phyloP scores from a whole-genome alignment of 1,139 yeast species.

The Hyphopichia wangnamkhiaoensis region DNA sequence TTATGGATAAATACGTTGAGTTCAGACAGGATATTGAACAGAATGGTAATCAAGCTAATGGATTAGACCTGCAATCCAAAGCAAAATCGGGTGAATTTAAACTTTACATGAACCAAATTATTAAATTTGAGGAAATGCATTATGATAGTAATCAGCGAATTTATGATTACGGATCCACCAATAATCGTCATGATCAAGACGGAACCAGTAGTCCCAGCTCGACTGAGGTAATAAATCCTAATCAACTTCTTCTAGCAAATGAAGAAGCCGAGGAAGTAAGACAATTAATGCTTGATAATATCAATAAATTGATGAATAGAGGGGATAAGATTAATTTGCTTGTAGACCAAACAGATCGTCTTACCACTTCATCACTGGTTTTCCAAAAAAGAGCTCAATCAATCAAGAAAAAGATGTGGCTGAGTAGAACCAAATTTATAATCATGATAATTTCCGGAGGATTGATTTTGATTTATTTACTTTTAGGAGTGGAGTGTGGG shows the following conservation, averaged over 20 bases:
- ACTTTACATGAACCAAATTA: constrained; percentile 52
- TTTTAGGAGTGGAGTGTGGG: constrained; percentile 54
- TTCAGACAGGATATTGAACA: constrained; percentile 26
- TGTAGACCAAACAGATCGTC: constrained; percentile 78
- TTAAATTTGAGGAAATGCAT: constrained; percentile 49
- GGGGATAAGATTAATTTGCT: constrained; percentile 77
- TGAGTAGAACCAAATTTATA: constrained; percentile 52
- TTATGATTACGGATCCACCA: constrained; percentile 37
- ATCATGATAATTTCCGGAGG: constrained; percentile 28
- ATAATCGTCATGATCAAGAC: constrained; percentile 12
- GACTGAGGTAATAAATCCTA: constrained; percentile 34
- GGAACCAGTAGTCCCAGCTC: constrained; percentile 4
- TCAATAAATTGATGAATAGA: constrained; percentile 68
- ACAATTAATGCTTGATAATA: constrained; percentile 67
- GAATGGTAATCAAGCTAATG: constrained; percentile 9
- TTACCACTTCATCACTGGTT: constrained; percentile 67
- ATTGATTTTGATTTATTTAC: constrained; percentile 36
- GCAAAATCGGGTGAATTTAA: constrained; percentile 50
- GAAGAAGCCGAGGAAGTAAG: constrained; percentile 57
- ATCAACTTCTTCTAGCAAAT: constrained; percentile 41
- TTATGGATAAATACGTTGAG: constrained; percentile 50
- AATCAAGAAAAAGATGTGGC: constrained; percentile 69
- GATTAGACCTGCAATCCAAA: constrained; percentile 16
- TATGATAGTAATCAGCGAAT: constrained; percentile 36
- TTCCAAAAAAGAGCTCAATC: constrained; percentile 72